Percentiles rank a stretch among this genome's conserved stretches.
These are phyloP conservation scores for Trichoderma aggressivum DNA, from an alignment of 2,329 filamentous ascomycete genomes.

Conservation along the genomic window DNA sequence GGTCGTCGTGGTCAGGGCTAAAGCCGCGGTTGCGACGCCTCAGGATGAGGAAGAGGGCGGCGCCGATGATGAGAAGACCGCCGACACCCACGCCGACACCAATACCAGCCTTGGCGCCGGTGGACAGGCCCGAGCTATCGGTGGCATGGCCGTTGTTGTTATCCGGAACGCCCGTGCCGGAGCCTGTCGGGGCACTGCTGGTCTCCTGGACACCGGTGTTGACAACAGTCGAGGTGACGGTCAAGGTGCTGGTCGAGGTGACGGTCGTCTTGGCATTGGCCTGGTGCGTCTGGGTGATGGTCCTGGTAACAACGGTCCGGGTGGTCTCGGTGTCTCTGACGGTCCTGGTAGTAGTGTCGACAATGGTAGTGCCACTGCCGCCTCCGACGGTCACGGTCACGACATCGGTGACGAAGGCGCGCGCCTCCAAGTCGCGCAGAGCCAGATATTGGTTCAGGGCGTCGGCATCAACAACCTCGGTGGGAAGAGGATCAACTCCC, in stretches of 20 bases:
- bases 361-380: constrained; percentile 26
- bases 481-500: constrained; percentile 22
- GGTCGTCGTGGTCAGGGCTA: constrained; percentile 38
- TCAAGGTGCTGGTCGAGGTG: constrained; percentile 37
- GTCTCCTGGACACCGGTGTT: constrained; percentile 32
- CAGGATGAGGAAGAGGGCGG: constrained; percentile 31
- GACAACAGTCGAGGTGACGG: constrained; percentile 34
- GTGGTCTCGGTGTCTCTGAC: constrained; percentile 33
- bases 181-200: constrained; percentile 21
- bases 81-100: constrained; percentile 39
- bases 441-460: background rate
- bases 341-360: constrained; percentile 31
- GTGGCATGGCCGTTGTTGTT: constrained; percentile 20
- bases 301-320: constrained; percentile 27
- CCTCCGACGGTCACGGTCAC: constrained; percentile 35
- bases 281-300: constrained; percentile 34
- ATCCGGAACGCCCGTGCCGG: constrained; percentile 26
- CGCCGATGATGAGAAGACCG: constrained; percentile 33
- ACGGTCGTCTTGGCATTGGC: constrained; percentile 37
- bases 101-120: constrained; percentile 44
- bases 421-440: constrained; percentile 30
- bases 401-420: constrained; percentile 32
- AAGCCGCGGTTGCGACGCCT: constrained; percentile 31
- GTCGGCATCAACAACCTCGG: constrained; percentile 18
- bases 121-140: constrained; percentile 34